Conservation (phyloP, 2,329 filamentous ascomycete species). For the Calonectria naviculata region DNA sequence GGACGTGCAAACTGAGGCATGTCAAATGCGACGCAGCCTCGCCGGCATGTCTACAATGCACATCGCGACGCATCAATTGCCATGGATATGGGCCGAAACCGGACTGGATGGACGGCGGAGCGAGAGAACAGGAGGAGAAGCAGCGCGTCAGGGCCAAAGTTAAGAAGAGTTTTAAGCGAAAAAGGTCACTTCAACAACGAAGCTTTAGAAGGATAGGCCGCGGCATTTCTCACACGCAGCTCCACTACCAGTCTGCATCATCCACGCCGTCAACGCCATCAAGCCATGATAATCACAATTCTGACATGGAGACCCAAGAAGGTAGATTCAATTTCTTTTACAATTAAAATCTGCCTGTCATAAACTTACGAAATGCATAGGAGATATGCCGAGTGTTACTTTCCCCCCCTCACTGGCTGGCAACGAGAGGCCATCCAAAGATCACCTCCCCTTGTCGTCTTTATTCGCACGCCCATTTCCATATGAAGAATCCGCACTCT, state of each 20-base stretch:
- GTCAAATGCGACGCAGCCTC: constrained; percentile 1
- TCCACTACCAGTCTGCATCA: background rate
- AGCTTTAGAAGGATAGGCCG: background rate
- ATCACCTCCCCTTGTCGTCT: background rate
- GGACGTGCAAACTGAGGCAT: constrained; percentile 3
- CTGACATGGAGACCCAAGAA: background rate
- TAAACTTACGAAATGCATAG: background rate
- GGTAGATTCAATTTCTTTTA: background rate
- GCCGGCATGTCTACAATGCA: constrained; percentile 1
- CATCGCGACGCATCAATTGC: background rate
- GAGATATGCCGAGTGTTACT: no score
- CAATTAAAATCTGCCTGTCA: background rate
- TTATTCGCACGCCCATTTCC: background rate
- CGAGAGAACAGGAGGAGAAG: background rate
- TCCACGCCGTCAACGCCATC: background rate
- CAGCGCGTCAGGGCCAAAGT: background rate
- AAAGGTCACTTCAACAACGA: background rate
- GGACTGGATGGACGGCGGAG: constrained; percentile 7
- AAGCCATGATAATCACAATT: background rate
- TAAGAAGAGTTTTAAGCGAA: background rate
- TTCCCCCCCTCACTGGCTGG: background rate
- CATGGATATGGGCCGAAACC: constrained; percentile 8
- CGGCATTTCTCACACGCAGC: no score
- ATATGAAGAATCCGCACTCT: background rate
- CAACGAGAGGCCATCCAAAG: background rate